Evolutionary conservation across 192 early-diverging fungal genomes (phyloP).

Genomic region (Entrophospora sp.): DNA sequence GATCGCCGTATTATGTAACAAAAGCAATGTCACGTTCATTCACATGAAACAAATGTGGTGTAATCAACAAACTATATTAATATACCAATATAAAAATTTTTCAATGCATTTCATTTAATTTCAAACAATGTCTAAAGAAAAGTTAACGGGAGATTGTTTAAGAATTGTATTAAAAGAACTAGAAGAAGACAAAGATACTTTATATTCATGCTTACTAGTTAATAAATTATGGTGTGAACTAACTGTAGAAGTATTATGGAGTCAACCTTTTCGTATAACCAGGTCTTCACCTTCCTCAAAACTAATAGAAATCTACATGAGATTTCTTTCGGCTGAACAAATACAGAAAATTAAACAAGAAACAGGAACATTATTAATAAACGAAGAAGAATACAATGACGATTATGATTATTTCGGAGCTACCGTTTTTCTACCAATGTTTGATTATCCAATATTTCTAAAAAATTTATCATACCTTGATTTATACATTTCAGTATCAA

Average conservation of each 20-base stretch:
- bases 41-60: no score
- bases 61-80: no score
- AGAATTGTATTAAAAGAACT: neutral
- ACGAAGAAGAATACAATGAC: no score
- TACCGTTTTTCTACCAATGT: neutral
- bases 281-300: neutral
- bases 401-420: neutral
- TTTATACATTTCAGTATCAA: neutral
- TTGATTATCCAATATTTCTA: neutral
- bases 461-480: neutral
- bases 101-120: neutral
- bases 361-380: no score
- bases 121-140: neutral
- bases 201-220: neutral
- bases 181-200: neutral
- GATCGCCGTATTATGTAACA: no score
- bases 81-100: no score
- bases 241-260: neutral
- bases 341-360: no score
- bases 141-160: neutral
- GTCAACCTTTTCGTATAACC: neutral
- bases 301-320: neutral
- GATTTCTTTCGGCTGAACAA: neutral
- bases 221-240: slow-evolving; percentile 1
- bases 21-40: no score